Percentiles rank a stretch among this genome's conserved stretches.
These are phyloP conservation scores for Acacia melanoxylon DNA, from an alignment of 306 rosid species.

Conservation along the genomic window DNA sequence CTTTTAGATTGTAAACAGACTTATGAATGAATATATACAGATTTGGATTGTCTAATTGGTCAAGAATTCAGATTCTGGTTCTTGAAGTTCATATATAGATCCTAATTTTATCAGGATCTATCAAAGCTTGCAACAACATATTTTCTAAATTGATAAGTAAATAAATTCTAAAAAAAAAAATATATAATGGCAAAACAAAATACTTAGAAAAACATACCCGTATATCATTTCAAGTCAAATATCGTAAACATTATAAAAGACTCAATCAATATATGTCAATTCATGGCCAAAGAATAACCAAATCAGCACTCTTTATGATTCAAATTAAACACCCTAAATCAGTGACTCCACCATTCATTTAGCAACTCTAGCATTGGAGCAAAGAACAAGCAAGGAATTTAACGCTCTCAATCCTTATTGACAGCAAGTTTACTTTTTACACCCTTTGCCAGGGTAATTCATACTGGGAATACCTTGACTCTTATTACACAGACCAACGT, in stretches of 20 bases:
- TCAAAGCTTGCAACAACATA: not conserved
- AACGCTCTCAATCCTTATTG: not conserved
- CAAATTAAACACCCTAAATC: not conserved
- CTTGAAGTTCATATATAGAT: too few relatives aligned
- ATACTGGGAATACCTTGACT: not conserved
- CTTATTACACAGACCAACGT: not conserved
- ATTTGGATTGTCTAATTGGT: too few relatives aligned
- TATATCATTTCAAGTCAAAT: not conserved
- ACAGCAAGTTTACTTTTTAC: not conserved
- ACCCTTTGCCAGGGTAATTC: not conserved
- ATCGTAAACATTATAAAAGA: not conserved
- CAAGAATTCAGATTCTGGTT: too few relatives aligned
- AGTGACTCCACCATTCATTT: not conserved
- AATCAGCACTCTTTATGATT: not conserved
- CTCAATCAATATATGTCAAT: not conserved
- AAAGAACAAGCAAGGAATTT: not conserved
- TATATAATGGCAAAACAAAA: not conserved
- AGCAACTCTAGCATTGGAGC: not conserved
- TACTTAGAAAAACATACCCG: not conserved
- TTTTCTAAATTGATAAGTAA: not conserved
- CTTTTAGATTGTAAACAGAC: too few relatives aligned
- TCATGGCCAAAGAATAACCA: not conserved
- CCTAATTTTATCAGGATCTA: too few relatives aligned
- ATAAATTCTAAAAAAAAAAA: not conserved
- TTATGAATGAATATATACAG: too few relatives aligned